A percentile compares a stretch with the other conserved stretches of the same genome.
Evolutionary conservation across 495 filamentous ascomycete genomes (phyloP).

Genomic region (Aspergillus coremiiformis): DNA sequence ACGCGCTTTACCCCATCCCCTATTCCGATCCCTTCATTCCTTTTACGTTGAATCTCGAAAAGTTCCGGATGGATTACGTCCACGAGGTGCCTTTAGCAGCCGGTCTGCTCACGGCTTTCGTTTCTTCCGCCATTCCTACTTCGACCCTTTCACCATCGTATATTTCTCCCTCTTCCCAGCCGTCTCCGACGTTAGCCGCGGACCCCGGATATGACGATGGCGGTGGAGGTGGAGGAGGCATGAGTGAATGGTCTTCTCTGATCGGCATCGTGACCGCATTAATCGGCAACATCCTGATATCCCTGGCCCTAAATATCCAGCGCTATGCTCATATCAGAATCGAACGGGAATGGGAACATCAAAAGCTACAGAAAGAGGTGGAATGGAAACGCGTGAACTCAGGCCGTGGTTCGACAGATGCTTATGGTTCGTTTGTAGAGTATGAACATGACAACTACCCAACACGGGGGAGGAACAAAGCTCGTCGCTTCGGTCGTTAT

Average conservation of each 20-base stretch:
- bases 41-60: not conserved
- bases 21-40: not conserved
- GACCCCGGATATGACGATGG: slow-evolving; percentile 23
- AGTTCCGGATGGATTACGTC: slow-evolving; percentile 11
- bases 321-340: slow-evolving; percentile 89
- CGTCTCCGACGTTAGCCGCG: slow-evolving; percentile 12
- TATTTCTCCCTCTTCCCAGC: slow-evolving; percentile 10
- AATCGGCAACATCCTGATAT: slow-evolving; percentile 84
- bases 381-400: slow-evolving; percentile 22
- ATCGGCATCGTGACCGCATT: slow-evolving; percentile 94
- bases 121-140: slow-evolving; percentile 20
- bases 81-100: slow-evolving; percentile 19
- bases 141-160: slow-evolving; percentile 11
- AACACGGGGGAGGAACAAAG: not conserved
- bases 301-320: slow-evolving; percentile 91
- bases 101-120: slow-evolving; percentile 25
- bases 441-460: slow-evolving; percentile 19
- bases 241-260: slow-evolving; percentile 79
- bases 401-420: slow-evolving; percentile 11
- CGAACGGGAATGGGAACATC: slow-evolving; percentile 50
- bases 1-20: not conserved
- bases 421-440: slow-evolving; percentile 35
- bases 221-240: slow-evolving; percentile 35
- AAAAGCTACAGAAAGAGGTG: slow-evolving; percentile 34
- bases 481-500: slow-evolving; percentile 19